Conservation (phyloP, 2,329 filamentous ascomycete species). For the Nemania sp. region DNA sequence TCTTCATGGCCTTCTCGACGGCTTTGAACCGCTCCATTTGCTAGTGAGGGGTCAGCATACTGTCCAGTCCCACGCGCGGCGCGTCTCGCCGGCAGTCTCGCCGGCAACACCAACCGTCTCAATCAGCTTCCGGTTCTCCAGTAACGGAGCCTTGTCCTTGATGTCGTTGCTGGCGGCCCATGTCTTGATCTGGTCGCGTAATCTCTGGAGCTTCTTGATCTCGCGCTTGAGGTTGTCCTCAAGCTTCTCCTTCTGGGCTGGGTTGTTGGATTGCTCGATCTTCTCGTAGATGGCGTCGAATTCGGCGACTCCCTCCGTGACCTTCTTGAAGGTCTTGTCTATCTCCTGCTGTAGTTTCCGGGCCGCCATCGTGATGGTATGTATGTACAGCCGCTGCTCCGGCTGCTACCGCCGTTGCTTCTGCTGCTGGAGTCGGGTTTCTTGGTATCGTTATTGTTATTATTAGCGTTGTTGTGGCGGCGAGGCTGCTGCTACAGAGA, state of each 20-base stretch:
- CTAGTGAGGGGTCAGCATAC: conserved; percentile 49
- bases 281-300: conserved; percentile 98
- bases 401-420: neutral
- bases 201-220: conserved; percentile 98
- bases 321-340: conserved; percentile 99
- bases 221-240: conserved; percentile 98
- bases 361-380: conserved; percentile 73
- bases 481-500: no score
- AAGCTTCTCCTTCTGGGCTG: conserved; percentile 95
- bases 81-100: neutral
- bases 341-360: conserved; percentile 98
- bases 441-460: no score
- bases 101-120: conserved; percentile 73
- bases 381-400: conserved; percentile 11
- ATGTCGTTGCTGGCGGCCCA: conserved; percentile 98
- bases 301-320: conserved; percentile 85
- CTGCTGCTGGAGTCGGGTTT: neutral
- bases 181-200: conserved; percentile 98
- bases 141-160: conserved; percentile 95
- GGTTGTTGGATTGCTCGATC: conserved; percentile 89
- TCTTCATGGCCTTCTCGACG: conserved; percentile 99
- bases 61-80: conserved; percentile 12
- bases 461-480: no score
- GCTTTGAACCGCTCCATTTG: conserved; percentile 99
- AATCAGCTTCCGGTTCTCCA: conserved; percentile 94